A percentile compares a stretch with the other conserved stretches of the same genome.
phyloP scores from a whole-genome alignment of 176 grass and related monocot genomes.

The Elymus sibiricus region DNA sequence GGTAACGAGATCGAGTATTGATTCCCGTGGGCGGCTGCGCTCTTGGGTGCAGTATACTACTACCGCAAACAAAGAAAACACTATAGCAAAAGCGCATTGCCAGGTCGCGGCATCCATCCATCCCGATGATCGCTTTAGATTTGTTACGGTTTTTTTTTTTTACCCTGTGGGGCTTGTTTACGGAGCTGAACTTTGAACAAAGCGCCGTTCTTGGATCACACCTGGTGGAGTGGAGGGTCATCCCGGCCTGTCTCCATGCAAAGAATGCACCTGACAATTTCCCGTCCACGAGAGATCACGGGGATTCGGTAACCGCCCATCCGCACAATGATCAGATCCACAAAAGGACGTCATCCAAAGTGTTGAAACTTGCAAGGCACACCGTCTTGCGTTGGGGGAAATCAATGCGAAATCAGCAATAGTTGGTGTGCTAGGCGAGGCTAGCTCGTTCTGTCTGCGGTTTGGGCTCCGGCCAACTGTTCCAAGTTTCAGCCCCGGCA shows the following conservation, averaged over 20 bases:
- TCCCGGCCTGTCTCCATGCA: neutral
- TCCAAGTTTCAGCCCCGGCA: neutral
- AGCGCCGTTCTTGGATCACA: slow-evolving; percentile 12
- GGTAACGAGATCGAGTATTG: neutral
- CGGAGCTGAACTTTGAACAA: neutral
- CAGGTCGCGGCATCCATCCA: neutral
- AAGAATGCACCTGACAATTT: neutral
- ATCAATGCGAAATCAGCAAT: neutral
- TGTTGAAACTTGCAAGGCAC: neutral
- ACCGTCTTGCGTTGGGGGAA: neutral
- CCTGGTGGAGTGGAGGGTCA: neutral
- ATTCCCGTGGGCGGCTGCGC: slow-evolving; percentile 16
- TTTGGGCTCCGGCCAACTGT: neutral
- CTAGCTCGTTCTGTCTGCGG: neutral
- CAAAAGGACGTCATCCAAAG: neutral
- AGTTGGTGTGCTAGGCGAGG: no score
- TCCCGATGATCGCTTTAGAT: neutral
- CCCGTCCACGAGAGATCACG: neutral
- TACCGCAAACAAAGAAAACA: neutral
- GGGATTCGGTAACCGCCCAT: neutral
- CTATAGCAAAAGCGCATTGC: neutral
- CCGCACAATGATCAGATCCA: neutral
- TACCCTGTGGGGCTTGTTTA: neutral
- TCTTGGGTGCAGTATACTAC: neutral
- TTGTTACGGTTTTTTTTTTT: slow-evolving; percentile 19